Base-by-base conservation (phyloP, 140 eudicot species). In the Flaveria floridana region DNA sequence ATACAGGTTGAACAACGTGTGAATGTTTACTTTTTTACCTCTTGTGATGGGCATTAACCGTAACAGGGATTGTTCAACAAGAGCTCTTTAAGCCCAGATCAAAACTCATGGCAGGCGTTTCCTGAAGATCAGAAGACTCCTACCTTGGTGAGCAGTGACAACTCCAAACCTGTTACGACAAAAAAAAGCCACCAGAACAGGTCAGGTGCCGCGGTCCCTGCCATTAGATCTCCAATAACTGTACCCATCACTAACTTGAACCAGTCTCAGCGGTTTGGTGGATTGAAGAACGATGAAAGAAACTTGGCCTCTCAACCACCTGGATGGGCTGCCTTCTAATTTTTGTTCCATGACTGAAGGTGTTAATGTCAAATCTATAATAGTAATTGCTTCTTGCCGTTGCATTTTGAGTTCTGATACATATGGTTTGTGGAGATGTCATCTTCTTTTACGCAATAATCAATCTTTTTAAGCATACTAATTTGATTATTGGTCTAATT, bases 51-150 rank as follows among this genome's bases (percentile, higher is more conserved):
- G 68, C 75, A 6, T 77, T 79, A 70, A 70, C 62, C 82, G 50
- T 84, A 85, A 62, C 79, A 82, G 74, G 87, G 82, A 23, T 74
- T 79, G 64, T 56, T 79, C 8, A 80, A 75, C 19, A 82, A 53
- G 77, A 78, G 65, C 21, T 66, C 85, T 28, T 50, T 72, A 26
- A 82, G 69, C 85, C 71, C 89, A 56, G 91, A 86, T 70, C 75
- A 82, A 52, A 76, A 82, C 71, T 77, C 80, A 44, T 86, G 91
- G 91, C 86, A 89, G 74, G 78, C 91, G 15, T 86, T 89, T 68
- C 42, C 86, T 61, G 89, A 80, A 68, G 80, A 76, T 37, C 59
- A 7, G 21, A 62, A 65, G 62, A 51, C 56, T n/a, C 67, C 18
- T 23, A 23, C 25, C 25, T 23, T 44, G 48, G 13, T 73, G n/a